Base-by-base conservation (phyloP, 1,284 basidiomycete species). In the Naganishia albida region DNA sequence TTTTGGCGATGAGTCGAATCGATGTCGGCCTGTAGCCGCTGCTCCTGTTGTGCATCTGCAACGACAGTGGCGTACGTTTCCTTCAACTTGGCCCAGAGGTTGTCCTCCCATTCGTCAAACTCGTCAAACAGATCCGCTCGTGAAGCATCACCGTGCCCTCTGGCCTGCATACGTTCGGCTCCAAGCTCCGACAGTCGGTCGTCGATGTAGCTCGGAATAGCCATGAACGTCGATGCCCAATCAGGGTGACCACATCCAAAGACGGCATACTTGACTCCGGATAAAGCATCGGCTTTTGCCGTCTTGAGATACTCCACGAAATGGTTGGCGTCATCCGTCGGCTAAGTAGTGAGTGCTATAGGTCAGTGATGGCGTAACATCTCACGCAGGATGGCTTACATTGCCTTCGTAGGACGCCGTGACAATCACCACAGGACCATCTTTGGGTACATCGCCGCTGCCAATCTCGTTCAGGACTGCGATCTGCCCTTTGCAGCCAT, bases 191-290 rank as follows among this genome's bases (percentile, higher is more conserved):
- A 80, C 10, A 85, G 69, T 15, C 74, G 67, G 12, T 74, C 69
- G 70, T 85, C 83, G 66, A 82, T 75, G 3, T 81, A 69, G 56
- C 57, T 80, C 8, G 84, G 84, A 34, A 85, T 81, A n/a, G 78
- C 75, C 73, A 85, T 83, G 73, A 80, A 85, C 2, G 84, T 84
- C 42, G 77, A 71, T 23, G 77, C 79, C 84, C 84, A 85, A 70
- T 85, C 84, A 63, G 78, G 79, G 72, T 85, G 83, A 6, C 84
- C 84, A 55, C 82, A 83, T 1, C 84, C 84, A 67, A 85, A 84
- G 34, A 85, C 82, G 8, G 80, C 80, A 68, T 79, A 85, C 38
- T 76, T 75, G 20, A 83, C 78, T 42, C 78, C 78, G 8, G 73
- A 70, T 50, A 82, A 72, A 67, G 77, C 74, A 26, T 71, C 56